phyloP scores from a whole-genome alignment of 805 yeast genomes.

The Wickerhamomyces ciferrii region DNA sequence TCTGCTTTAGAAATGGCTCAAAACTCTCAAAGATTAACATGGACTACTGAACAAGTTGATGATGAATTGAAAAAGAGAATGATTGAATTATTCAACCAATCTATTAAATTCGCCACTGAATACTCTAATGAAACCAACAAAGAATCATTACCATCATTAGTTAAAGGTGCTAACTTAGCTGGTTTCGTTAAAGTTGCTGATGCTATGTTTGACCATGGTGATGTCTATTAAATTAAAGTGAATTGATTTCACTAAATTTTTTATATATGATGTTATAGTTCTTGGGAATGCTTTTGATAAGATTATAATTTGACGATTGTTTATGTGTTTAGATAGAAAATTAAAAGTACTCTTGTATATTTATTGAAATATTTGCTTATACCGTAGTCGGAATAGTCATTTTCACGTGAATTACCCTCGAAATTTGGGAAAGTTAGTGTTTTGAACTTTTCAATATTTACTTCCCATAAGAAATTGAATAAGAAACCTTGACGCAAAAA shows the following conservation, averaged over 20 bases:
- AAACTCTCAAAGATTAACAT: conserved; percentile 88
- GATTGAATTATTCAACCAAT: conserved; percentile 89
- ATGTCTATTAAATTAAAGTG: conserved; percentile 33
- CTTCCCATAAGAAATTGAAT: no score
- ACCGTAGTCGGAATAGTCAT: no score
- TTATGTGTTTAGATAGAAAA: background rate
- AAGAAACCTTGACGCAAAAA: no score
- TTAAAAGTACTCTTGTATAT: background rate
- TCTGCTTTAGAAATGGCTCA: conserved; percentile 99
- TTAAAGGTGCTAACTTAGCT: conserved; percentile 98
- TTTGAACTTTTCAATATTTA: no score
- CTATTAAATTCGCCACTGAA: conserved; percentile 79
- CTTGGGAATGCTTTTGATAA: background rate
- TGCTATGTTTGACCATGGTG: conserved; percentile 98
- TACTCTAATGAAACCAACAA: conserved; percentile 67
- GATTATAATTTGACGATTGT: background rate
- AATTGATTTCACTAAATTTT: background rate
- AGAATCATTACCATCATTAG: conserved; percentile 83
- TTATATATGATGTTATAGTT: background rate
- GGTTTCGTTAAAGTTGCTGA: conserved; percentile 98
- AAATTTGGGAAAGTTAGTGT: no score
- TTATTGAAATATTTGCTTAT: background rate
- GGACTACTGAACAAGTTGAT: conserved; percentile 95
- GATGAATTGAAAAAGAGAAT: conserved; percentile 84
- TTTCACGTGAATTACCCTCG: no score